Base-by-base conservation (phyloP, 2,329 filamentous ascomycete genomes). In the Didymella arachidicola region DNA sequence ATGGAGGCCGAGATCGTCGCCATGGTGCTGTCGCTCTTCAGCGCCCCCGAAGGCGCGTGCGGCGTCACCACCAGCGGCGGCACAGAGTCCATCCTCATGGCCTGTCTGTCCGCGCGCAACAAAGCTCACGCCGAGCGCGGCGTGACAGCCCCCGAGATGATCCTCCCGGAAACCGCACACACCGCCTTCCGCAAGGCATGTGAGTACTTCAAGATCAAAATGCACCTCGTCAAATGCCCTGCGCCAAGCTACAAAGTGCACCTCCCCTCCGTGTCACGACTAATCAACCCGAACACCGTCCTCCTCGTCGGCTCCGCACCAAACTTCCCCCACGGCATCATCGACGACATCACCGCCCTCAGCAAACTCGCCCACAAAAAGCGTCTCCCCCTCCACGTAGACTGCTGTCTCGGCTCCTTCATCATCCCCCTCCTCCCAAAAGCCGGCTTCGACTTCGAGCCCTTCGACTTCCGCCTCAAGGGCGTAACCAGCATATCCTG, bases 1-100 rank as follows among this genome's bases (percentile, higher is more conserved):
- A 99, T 99, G 95, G 95, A 99, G 82, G 94, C 95, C 43, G 95
- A 99, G 81, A 83, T 99, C 61, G 95, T 99, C 51, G 90, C 93
- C 65, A 99, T 99, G 94, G 93, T 87, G 29, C 81, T 96, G 61
- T 86, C 86, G 43, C 81, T 99, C 77, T 99, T 97, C 82, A 92
- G 96, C 77, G 93, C 90, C 8, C 95, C 95, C 3, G 81, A 87
- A n/a, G 89, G 87, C 55, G 92, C 89, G 29, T 93, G 91, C 5
- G 95, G 95, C 62, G 92, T 95, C 10, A 93, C 91, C 16, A 98
- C 95, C 1, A 91, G 90, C 62, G 95, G 95, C 62, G 95, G 95
- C 47, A 97, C 95, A 0, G 95, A 99, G 79, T 96, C 92, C 59
- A 99, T 99, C 71, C 82, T 99, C 56, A 96, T 97, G 91, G 95